phyloP scores from a whole-genome alignment of 2,329 filamentous ascomycete genomes.

The Pseudogymnoascus sp. region DNA sequence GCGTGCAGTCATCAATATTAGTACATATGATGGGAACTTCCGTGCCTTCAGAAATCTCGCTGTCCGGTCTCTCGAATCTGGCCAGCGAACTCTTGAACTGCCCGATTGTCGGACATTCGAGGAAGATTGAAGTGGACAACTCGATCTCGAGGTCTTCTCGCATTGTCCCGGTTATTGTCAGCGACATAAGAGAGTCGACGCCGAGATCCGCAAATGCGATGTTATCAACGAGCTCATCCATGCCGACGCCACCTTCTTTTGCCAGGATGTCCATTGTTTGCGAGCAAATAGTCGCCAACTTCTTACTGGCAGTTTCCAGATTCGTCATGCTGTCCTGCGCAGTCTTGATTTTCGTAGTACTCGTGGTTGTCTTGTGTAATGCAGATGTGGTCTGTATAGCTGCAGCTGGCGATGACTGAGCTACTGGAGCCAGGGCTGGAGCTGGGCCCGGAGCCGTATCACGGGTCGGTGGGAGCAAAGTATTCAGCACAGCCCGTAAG shows the following conservation, averaged over 20 bases:
- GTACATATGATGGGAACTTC: neutral
- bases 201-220: slow-evolving; percentile 49
- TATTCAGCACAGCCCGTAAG: slow-evolving; percentile 54
- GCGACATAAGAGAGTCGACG: slow-evolving; percentile 52
- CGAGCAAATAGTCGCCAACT: slow-evolving; percentile 36
- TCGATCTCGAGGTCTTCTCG: slow-evolving; percentile 50
- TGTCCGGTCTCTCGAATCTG: slow-evolving; percentile 28
- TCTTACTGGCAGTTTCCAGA: slow-evolving; percentile 42
- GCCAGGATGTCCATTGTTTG: slow-evolving; percentile 46
- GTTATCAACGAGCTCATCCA: slow-evolving; percentile 47
- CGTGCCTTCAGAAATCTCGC: neutral
- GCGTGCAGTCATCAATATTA: neutral
- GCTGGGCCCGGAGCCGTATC: slow-evolving; percentile 28
- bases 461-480: slow-evolving; percentile 54
- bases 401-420: slow-evolving; percentile 28
- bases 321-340: slow-evolving; percentile 38
- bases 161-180: slow-evolving; percentile 48
- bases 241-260: slow-evolving; percentile 45
- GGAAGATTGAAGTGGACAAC: slow-evolving; percentile 42
- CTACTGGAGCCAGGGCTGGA: slow-evolving; percentile 28
- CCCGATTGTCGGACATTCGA: slow-evolving; percentile 45
- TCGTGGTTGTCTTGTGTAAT: slow-evolving; percentile 24
- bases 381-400: slow-evolving; percentile 25
- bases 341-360: slow-evolving; percentile 32
- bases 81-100: slow-evolving; percentile 40